phyloP scores from a whole-genome alignment of 345 rosid genomes.

The Lepidium sativum region DNA sequence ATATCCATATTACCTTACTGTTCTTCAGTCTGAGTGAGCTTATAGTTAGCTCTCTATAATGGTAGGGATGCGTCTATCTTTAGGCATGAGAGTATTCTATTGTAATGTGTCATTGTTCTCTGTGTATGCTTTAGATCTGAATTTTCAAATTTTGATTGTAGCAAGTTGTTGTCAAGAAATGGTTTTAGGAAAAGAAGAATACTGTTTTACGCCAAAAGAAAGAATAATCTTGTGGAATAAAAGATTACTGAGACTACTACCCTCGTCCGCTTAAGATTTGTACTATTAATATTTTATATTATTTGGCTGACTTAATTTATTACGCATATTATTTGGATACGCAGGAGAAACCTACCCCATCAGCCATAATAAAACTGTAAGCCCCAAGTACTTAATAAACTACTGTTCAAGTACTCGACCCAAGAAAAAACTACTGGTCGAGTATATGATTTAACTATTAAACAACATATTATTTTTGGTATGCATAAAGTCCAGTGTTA shows the following conservation, averaged over 20 bases:
- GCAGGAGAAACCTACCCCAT: no score
- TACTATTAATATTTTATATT: neutral
- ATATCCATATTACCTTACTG: conserved; percentile 61
- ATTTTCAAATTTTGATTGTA: conserved; percentile 16
- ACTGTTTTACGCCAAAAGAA: neutral
- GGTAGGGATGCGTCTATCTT: neutral
- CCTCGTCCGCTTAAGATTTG: neutral
- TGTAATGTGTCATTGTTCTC: neutral
- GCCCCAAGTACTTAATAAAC: no score
- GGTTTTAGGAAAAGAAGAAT: conserved; percentile 1
- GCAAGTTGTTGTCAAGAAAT: conserved; percentile 14
- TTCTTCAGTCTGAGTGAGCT: conserved; percentile 43
- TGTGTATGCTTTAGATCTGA: conserved; percentile 13
- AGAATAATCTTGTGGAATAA: neutral
- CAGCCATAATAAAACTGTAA: no score
- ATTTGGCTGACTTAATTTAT: neutral
- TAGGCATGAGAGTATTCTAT: conserved; percentile 1
- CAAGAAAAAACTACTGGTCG: no score
- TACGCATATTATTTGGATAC: neutral
- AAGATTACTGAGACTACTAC: neutral
- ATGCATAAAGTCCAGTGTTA: no score
- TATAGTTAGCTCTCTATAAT: neutral
- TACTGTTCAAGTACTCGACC: no score
- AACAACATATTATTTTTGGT: no score
- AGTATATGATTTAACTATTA: no score